Evolutionary conservation across 768 basidiomycete genomes (phyloP).

Genomic region (Amanita rimosa): DNA sequence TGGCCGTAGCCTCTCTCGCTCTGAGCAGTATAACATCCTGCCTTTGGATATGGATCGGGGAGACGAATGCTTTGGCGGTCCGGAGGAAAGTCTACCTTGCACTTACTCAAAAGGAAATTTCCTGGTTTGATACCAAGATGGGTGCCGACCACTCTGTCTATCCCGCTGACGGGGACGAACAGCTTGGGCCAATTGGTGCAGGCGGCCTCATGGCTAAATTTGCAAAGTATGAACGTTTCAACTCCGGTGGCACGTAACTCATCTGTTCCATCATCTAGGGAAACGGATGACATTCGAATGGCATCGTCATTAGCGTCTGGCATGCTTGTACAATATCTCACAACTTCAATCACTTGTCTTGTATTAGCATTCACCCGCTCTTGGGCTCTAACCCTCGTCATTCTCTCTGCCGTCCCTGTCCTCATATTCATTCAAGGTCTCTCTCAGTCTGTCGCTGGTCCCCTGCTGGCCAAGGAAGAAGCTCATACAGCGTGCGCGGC

Average conservation of each 20-base stretch:
- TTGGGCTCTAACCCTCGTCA: slow-evolving; percentile 80
- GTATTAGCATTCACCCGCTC: slow-evolving; percentile 74
- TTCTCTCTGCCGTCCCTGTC: slow-evolving; percentile 80
- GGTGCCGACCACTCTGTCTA: slow-evolving; percentile 37
- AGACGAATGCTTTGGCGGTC: slow-evolving; percentile 61
- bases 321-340: slow-evolving; percentile 67
- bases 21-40: slow-evolving; percentile 66
- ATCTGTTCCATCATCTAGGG: slow-evolving; percentile 32
- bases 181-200: slow-evolving; percentile 51
- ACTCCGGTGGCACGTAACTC: not conserved
- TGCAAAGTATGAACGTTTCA: slow-evolving; percentile 40
- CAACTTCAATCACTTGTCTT: slow-evolving; percentile 70
- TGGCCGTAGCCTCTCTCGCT: slow-evolving; percentile 55
- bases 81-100: slow-evolving; percentile 58
- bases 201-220: slow-evolving; percentile 94
- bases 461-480: slow-evolving; percentile 60
- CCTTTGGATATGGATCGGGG: slow-evolving; percentile 85
- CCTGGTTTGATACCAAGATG: slow-evolving; percentile 87
- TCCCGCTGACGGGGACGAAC: slow-evolving; percentile 24
- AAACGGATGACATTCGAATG: slow-evolving; percentile 87
- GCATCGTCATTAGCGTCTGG: slow-evolving; percentile 78
- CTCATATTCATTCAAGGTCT: slow-evolving; percentile 67
- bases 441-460: slow-evolving; percentile 59
- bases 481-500: slow-evolving; percentile 58
- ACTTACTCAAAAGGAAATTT: slow-evolving; percentile 61